These are phyloP conservation scores for Trifolium subterraneum DNA, from an alignment of 306 rosid species.

Conservation along the genomic window DNA sequence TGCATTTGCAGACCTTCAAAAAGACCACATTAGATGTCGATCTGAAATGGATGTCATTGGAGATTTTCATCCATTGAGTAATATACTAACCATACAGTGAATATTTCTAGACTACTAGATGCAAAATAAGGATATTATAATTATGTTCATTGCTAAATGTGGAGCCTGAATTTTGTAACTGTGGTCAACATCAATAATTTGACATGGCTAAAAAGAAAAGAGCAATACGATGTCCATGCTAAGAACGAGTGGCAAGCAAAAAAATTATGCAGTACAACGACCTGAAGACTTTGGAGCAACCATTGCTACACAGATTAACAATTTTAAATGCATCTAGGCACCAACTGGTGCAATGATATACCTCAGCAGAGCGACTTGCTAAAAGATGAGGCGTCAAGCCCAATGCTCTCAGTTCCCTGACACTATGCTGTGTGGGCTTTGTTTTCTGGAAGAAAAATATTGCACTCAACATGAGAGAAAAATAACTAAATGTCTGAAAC, in stretches of 20 bases:
- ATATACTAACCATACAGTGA: slow-evolving; percentile 17
- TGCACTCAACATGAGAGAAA: slow-evolving; percentile 36
- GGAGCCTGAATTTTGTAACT: slow-evolving; percentile 18
- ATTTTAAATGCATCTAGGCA: slow-evolving; percentile 34
- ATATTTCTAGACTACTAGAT: background rate
- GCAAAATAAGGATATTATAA: slow-evolving; percentile 9
- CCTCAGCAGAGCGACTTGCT: slow-evolving; percentile 98
- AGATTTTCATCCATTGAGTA: slow-evolving; percentile 17
- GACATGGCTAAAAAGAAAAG: background rate
- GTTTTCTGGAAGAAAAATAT: slow-evolving; percentile 75
- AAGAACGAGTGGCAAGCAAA: slow-evolving; percentile 23
- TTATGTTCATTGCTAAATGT: slow-evolving; percentile 9
- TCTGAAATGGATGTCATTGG: slow-evolving; percentile 20
- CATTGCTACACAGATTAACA: slow-evolving; percentile 18
- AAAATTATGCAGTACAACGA: slow-evolving; percentile 3
- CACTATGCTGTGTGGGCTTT: slow-evolving; percentile 96
- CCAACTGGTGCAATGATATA: slow-evolving; percentile 40
- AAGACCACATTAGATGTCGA: slow-evolving; percentile 12
- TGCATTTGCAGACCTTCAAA: slow-evolving; percentile 10
- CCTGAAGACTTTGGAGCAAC: slow-evolving; percentile 23
- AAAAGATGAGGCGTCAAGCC: slow-evolving; percentile 96
- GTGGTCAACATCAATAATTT: background rate
- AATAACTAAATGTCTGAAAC: slow-evolving; percentile 28
- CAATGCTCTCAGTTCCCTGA: slow-evolving; percentile 91
- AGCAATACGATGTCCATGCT: slow-evolving; percentile 3